Percentiles rank a stretch among this genome's conserved stretches.
Evolutionary conservation across 108 stramenopile species (phyloP).

Genomic region (Pinguiococcus pyrenoidosus): DNA sequence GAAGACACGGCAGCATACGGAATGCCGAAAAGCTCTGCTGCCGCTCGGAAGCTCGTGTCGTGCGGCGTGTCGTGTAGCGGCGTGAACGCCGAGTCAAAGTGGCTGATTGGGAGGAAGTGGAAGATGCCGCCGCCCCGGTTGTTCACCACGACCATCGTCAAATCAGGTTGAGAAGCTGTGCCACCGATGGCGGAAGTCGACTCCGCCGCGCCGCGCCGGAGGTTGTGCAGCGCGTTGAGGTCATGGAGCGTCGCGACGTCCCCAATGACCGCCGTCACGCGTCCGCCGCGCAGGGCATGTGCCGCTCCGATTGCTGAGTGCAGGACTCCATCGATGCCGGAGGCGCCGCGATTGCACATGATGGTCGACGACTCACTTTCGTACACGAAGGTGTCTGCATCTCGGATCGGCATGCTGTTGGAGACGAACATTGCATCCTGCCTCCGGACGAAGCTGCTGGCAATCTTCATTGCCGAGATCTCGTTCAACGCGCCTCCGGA

Average conservation of each 20-base stretch:
- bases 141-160: slow-evolving; percentile 50
- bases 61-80: slow-evolving; percentile 76
- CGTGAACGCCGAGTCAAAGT: slow-evolving; percentile 62
- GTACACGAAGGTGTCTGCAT: slow-evolving; percentile 70
- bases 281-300: slow-evolving; percentile 26
- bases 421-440: slow-evolving; percentile 63
- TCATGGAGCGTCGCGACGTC: slow-evolving; percentile 78
- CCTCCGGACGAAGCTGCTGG: too few relatives aligned
- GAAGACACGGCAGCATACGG: slow-evolving; percentile 28
- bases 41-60: slow-evolving; percentile 49
- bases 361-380: neutral
- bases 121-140: slow-evolving; percentile 87
- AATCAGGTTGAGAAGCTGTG: too few relatives aligned
- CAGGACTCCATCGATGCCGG: slow-evolving; percentile 68
- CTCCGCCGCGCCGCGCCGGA: slow-evolving; percentile 14
- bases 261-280: slow-evolving; percentile 65
- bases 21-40: slow-evolving; percentile 51
- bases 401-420: slow-evolving; percentile 81
- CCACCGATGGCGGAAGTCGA: neutral
- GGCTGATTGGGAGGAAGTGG: slow-evolving; percentile 81
- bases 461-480: too few relatives aligned
- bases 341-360: slow-evolving; percentile 7
- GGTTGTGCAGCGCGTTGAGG: slow-evolving; percentile 58
- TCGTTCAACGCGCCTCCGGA: too few relatives aligned
- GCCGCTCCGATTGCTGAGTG: slow-evolving; percentile 69